phyloP scores from a whole-genome alignment of 495 filamentous ascomycete species.

The Neurospora intermedia region DNA sequence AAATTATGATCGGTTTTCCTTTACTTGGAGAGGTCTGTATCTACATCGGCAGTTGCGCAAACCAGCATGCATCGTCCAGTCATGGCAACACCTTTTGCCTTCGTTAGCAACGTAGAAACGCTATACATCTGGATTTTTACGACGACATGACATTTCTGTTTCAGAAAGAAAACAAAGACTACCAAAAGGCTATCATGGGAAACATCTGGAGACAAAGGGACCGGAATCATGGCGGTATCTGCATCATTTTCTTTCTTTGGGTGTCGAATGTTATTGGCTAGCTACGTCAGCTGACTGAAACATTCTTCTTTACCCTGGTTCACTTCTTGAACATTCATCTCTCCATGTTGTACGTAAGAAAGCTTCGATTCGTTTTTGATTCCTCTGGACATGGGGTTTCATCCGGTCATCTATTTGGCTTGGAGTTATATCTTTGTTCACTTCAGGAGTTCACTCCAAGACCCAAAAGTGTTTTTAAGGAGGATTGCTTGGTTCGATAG shows the following conservation, averaged over 20 bases:
- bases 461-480: neutral
- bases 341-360: neutral
- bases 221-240: neutral
- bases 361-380: neutral
- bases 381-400: neutral
- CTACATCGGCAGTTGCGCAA: neutral
- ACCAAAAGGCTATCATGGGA: neutral
- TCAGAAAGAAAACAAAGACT: neutral
- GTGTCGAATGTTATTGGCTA: neutral
- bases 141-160: slow-evolving; percentile 1
- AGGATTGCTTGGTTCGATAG: neutral
- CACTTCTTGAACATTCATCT: neutral
- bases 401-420: neutral
- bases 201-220: neutral
- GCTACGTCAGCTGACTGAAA: neutral
- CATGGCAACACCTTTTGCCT: neutral
- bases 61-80: neutral
- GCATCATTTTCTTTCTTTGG: neutral
- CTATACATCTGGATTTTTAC: neutral
- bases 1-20: neutral
- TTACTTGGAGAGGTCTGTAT: neutral
- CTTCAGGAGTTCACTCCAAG: neutral
- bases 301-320: neutral
- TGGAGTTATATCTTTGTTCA: neutral
- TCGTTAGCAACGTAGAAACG: neutral